Percentiles rank a stretch among this genome's conserved stretches.
Conservation (phyloP, 352 stramenopile species). For the Pythium brassicae region DNA sequence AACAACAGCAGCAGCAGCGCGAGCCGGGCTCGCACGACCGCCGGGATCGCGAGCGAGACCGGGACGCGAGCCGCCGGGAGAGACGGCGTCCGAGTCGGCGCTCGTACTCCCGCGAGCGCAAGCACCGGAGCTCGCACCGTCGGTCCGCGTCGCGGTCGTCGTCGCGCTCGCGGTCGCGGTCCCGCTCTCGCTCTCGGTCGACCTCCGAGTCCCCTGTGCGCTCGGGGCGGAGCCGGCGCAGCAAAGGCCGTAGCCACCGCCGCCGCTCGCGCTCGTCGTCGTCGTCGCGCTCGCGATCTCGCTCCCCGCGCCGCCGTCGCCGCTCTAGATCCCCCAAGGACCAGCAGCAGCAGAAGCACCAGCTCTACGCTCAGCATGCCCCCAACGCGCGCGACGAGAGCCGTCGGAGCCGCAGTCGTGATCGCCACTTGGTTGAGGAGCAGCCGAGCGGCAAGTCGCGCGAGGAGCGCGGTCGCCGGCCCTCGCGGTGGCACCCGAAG, state of each 20-base stretch:
- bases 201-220: slow-evolving; percentile 12
- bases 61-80: neutral
- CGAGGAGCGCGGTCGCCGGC: slow-evolving; percentile 4
- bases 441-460: slow-evolving; percentile 5
- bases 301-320: slow-evolving; percentile 17
- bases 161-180: slow-evolving; percentile 22
- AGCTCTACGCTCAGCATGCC: no score
- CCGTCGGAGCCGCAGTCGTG: slow-evolving; percentile 1
- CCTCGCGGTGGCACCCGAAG: slow-evolving; percentile 13
- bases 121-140: slow-evolving; percentile 14
- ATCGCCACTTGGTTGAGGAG: neutral
- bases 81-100: slow-evolving; percentile 6
- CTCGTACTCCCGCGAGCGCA: slow-evolving; percentile 14
- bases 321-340: slow-evolving; percentile 11
- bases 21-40: slow-evolving; percentile 5
- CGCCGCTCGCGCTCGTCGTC: slow-evolving; percentile 32
- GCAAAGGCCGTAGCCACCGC: slow-evolving; percentile 18
- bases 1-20: neutral
- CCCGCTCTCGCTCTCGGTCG: slow-evolving; percentile 7
- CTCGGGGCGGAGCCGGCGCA: slow-evolving; percentile 18
- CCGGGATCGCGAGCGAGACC: slow-evolving; percentile 1
- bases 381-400: slow-evolving; percentile 6
- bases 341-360: neutral
- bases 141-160: slow-evolving; percentile 19
- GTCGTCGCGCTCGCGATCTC: slow-evolving; percentile 32